Evolutionary conservation across 2,329 filamentous ascomycete species (phyloP), one percentile per base, ranked within the genome.

Genomic region (Phoma sp.): DNA sequence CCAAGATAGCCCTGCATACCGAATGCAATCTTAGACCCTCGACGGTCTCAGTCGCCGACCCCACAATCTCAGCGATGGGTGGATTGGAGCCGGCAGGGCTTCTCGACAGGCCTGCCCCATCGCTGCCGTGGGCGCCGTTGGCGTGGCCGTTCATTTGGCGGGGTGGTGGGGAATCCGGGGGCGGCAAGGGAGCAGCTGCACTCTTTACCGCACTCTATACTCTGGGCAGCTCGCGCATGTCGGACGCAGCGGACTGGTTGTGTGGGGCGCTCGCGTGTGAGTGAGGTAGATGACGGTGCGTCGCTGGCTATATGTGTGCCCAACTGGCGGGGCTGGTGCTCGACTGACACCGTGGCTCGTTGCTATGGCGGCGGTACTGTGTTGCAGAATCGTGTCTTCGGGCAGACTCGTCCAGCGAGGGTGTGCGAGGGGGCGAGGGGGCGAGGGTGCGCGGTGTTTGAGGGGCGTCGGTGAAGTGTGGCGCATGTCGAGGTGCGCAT

Each of bases 21-120:
- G 73, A 62, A 25, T 65, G 56, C 36, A 59, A 55, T 52, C 57
- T 66, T 42, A 72, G 49, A 15, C 61, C 61, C 34, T 72, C 63
- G 4, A 74, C 73, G 42, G 70, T 74, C 14, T 72, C 69, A 12
- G 71, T 64, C 1, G 78, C 77, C 21, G 72, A 70, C 21, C 71
- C 74, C 49, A 76, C 65, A 18, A 81, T 74, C 55, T 81, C 78
- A 25, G 76, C 67, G 29, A 81, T 77, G 58, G 80, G 76, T 4
- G 73, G 71, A 37, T 62, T 65, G 20, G 66, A 50, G 33, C 62
- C 68, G 12, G 54, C 62, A 30, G 68, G 20, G 25, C 57, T 57
- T 38, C 57, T 65, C 14, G 63, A 50, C 45, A 59, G 61, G 45
- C 56, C 63, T 29, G 60, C 50, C 15, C 59, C 68, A 54, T 67